These are phyloP conservation scores for Pleurotus platypus DNA, from an alignment of 768 basidiomycete genomes.

Conservation along the genomic window DNA sequence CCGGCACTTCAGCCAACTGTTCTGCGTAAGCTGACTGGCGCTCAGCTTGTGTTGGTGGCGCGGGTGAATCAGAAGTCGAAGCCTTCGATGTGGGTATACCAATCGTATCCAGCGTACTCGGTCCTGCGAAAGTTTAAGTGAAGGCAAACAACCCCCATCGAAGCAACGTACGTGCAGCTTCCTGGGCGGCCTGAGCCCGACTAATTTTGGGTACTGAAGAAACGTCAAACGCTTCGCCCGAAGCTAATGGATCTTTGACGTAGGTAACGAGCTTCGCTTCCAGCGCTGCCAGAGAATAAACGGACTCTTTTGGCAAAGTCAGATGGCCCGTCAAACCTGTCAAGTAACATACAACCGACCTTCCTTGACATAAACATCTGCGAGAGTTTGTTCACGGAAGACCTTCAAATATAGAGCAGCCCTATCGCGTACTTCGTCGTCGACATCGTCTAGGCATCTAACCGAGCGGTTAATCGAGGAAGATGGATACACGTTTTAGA, in stretches of 20 bases:
- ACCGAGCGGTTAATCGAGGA: conserved; percentile 1
- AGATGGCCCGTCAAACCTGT: not conserved
- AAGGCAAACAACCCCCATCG: conserved; percentile 4
- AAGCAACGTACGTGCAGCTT: conserved; percentile 69
- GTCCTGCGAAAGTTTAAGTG: conserved; percentile 43
- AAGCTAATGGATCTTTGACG: conserved; percentile 76
- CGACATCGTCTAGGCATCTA: conserved; percentile 96
- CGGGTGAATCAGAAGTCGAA: conserved; percentile 49
- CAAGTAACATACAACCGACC: conserved; percentile 41
- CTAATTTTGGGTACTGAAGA: conserved; percentile 91
- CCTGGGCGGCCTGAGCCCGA: conserved; percentile 85
- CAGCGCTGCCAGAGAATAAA: conserved; percentile 85
- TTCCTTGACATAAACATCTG: conserved; percentile 87
- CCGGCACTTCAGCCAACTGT: conserved; percentile 83
- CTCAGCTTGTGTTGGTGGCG: conserved; percentile 81
- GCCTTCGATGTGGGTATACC: conserved; percentile 64
- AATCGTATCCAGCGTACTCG: conserved; percentile 84
- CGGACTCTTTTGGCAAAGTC: conserved; percentile 64
- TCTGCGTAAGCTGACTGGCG: conserved; percentile 83
- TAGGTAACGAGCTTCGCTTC: conserved; percentile 94
- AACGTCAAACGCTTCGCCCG: conserved; percentile 75
- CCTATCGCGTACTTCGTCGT: conserved; percentile 97
- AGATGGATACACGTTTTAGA: not conserved
- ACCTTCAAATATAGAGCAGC: conserved; percentile 92
- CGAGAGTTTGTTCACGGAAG: conserved; percentile 74